These are phyloP conservation scores for Hordeum marinum DNA, from an alignment of 176 grass and related monocot species.

Conservation along the genomic window DNA sequence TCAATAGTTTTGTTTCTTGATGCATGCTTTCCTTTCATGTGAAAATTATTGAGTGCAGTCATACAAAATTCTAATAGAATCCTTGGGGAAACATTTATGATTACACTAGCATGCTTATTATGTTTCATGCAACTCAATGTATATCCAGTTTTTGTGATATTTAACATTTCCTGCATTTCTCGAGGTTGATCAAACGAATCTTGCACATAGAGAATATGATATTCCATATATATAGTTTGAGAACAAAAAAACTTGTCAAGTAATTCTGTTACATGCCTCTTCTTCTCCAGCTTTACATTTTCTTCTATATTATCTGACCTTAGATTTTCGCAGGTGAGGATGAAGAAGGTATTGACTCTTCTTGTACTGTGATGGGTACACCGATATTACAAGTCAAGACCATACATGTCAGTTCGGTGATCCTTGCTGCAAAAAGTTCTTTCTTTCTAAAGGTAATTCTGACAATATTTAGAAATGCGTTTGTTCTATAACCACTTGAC, in stretches of 20 bases:
- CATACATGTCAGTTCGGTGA: constrained; percentile 81
- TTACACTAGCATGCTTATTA: not conserved
- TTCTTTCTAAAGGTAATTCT: constrained; percentile 80
- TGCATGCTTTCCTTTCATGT: not conserved
- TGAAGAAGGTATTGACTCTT: constrained; percentile 47
- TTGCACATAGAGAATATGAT: not conserved
- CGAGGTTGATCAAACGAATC: not conserved
- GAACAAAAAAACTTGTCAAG: not conserved
- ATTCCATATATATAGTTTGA: not conserved
- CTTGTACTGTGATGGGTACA: constrained; percentile 41
- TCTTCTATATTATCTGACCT: not conserved
- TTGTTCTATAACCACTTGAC: not conserved
- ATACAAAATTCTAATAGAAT: not conserved
- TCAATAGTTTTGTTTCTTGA: not conserved
- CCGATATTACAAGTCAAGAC: constrained; percentile 49
- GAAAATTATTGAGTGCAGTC: not conserved
- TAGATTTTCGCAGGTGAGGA: constrained; percentile 48
- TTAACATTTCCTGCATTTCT: not conserved
- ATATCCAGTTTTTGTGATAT: not conserved
- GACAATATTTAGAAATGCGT: not conserved
- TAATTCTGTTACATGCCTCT: not conserved
- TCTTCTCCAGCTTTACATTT: not conserved
- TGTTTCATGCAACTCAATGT: not conserved
- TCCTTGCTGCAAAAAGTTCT: constrained; percentile 83
- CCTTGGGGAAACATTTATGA: not conserved